phyloP scores from a whole-genome alignment of 164 flowering plant genomes.

The Hamamelis virginiana region DNA sequence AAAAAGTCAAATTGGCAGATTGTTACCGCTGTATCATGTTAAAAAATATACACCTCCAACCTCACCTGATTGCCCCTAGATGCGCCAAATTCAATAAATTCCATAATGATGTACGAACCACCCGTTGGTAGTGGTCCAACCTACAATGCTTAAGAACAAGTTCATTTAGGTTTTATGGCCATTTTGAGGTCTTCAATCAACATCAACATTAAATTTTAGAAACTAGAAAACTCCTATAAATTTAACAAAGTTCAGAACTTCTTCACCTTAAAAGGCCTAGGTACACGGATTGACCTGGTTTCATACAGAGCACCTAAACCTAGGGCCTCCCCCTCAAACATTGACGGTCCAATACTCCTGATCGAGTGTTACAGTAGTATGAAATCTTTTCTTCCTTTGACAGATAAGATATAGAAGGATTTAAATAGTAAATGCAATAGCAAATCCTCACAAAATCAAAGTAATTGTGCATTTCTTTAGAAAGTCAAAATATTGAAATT shows the following conservation, averaged over 20 bases:
- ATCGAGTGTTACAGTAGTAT: conserved; percentile 8
- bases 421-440: background rate
- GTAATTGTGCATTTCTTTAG: background rate
- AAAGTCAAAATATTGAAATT: background rate
- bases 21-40: background rate
- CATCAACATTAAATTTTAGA: conserved; percentile 1
- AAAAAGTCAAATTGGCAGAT: background rate
- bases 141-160: conserved; percentile 37
- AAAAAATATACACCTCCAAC: background rate
- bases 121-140: conserved; percentile 78
- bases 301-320: conserved; percentile 84
- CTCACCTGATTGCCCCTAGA: conserved; percentile 86
- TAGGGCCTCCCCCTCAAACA: conserved; percentile 98
- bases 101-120: conserved; percentile 97
- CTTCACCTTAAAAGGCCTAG: conserved; percentile 78
- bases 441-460: background rate
- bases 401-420: background rate
- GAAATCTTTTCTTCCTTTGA: background rate
- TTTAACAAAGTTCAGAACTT: background rate
- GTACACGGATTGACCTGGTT: conserved; percentile 75
- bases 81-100: conserved; percentile 81
- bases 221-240: background rate
- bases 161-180: background rate
- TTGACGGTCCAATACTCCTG: conserved; percentile 83
- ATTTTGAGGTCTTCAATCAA: background rate